phyloP scores from a whole-genome alignment of 1,284 basidiomycete species.

The Heimioporus retisporus region DNA sequence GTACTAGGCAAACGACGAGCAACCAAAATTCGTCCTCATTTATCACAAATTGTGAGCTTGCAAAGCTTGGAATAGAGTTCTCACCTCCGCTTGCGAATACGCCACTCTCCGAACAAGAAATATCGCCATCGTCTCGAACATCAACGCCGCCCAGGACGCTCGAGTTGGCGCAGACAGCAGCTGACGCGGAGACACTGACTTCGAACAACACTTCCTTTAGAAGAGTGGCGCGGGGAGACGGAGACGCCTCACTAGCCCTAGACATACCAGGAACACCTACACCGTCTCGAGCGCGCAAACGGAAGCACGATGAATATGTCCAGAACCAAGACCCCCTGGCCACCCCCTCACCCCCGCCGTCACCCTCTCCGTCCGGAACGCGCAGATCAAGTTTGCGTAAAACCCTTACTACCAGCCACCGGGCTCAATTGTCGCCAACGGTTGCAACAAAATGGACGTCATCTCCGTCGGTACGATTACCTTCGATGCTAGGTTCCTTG shows the following conservation, averaged over 20 bases:
- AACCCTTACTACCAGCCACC: conserved; percentile 6
- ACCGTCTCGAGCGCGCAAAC: conserved; percentile 28
- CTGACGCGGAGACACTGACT: conserved; percentile 13
- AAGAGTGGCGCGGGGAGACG: background rate
- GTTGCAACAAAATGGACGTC: background rate
- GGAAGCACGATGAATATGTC: conserved; percentile 33
- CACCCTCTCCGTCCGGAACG: conserved; percentile 28
- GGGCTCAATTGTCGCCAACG: conserved; percentile 21
- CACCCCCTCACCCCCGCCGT: conserved; percentile 20
- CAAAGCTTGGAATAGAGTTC: conserved; percentile 10
- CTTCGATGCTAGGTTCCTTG: conserved; percentile 37
- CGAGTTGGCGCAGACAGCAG: conserved; percentile 2
- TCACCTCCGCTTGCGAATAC: conserved; percentile 32
- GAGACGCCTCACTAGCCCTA: background rate
- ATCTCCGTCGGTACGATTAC: conserved; percentile 26
- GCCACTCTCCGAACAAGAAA: conserved; percentile 23
- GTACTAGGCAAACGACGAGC: background rate
- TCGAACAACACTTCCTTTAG: background rate
- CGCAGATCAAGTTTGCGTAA: conserved; percentile 17
- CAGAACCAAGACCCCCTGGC: conserved; percentile 11
- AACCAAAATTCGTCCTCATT: background rate
- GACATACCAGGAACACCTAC: conserved; percentile 27
- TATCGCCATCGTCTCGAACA: conserved; percentile 19
- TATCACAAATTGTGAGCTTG: conserved; percentile 11
- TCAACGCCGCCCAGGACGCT: conserved; percentile 11